Base-by-base conservation (phyloP, 495 filamentous ascomycete genomes). In the Bombardia bombarda region DNA sequence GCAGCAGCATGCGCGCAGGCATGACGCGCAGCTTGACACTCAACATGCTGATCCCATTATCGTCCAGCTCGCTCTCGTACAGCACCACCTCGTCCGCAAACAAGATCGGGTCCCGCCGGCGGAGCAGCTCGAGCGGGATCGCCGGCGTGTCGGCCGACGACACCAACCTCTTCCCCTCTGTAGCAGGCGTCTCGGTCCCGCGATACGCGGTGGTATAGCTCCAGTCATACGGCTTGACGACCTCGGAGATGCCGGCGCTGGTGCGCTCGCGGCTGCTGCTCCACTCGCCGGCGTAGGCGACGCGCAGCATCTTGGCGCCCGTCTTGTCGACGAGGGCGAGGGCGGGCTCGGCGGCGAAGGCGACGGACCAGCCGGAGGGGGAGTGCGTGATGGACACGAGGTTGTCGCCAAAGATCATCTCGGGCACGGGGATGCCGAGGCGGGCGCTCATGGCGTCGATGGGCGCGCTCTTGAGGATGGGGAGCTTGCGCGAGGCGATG, bases 401-500 rank as follows among this genome's bases (percentile, higher is more conserved):
- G 63, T 98, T 98, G 66, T 98, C 88, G 24, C 92, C 92, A 54
- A 98, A 98, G 26, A 98, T 98, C 92, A 98, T 98, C 66, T 98
- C 92, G 2, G 93, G 92, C 6, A 87, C 80, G 10, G 88, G 73
- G 61, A 98, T 94, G 12, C 80, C 80, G 10, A 98, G 75, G 35
- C 77, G 75, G 39, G 71, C 64, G 14, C 78, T 80, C 79, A 98
- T 86, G 31, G 79, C 77, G 55, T 95, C 90, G 60, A 98, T 97
- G 18, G 90, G 86, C 12, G 74, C 83, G 17, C 87, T 77, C 62
- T 94, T 95, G 20, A 92, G 79, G 60, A 98, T 98, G 30, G 92
- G 90, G 19, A 87, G 79, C 67, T 93, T 94, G 52, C 83, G 82
- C 12, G 84, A 83, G 3, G 77, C 73, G 53, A 95, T 81, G 43